Base-by-base conservation (phyloP, 306 rosid genomes). In the Begonia fuchsioides region DNA sequence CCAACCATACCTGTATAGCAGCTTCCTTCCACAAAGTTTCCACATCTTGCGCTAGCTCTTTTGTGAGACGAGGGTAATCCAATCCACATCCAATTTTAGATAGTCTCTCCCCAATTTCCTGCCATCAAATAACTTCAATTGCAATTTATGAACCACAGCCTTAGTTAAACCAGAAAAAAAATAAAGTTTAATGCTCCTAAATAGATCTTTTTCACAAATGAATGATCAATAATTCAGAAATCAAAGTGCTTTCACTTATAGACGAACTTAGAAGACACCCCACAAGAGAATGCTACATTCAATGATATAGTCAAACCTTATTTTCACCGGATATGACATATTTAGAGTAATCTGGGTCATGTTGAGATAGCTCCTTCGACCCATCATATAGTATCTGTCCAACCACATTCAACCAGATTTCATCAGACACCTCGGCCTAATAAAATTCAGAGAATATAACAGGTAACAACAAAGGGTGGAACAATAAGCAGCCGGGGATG, bases 381-480 rank as follows among this genome's bases (percentile, higher is more conserved):
- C 94, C 98, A 49, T 90, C 98, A 47, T 79, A 81, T 66, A 90
- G 60, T 54, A 90, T 62, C 98, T 90, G 80, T 70, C 54, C 68
- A 68, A 56, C 50, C 60, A 52, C 49, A 59, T 60, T 52, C 16
- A 13, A 58, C 35, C 3, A 26, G 35, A 2, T 26, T 26, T 26
- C 7, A 26, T 26, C 7, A 26, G 35, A 4, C 35, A 26, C 7
- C 35, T 26, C 35, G 3, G 5, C 7, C 8, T 0, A 26, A 26
- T 5, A 26, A 26, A 26, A 26, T 26, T 26, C 35, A 26, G 35
- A 0, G 8, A 5, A 26, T 26, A 26, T 26, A 3, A 26, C 35
- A 26, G 35, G 7, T 26, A 26, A 26, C 35, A 0, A 26, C 35
- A 26, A 26, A 26, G 0, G 35, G 7, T 26, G 35, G 35, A 26